Conservation (phyloP, 768 basidiomycete species). For the Agaricus subrufescens region DNA sequence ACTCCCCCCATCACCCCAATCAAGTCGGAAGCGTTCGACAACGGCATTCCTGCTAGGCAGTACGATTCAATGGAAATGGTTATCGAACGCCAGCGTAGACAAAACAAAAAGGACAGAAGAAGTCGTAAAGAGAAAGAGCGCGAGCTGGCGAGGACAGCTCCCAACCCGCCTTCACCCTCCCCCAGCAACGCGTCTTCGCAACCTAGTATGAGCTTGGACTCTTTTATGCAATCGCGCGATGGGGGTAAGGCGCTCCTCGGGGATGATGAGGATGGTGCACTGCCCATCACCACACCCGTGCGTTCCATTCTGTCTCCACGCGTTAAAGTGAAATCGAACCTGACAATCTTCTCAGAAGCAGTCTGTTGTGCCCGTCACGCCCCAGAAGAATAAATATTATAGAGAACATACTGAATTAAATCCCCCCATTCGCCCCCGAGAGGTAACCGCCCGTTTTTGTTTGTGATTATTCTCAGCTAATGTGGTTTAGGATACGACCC, state of each 20-base stretch:
- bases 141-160: constrained; percentile 28
- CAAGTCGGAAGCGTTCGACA: constrained; percentile 57
- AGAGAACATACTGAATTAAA: constrained; percentile 44
- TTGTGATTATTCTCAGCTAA: constrained; percentile 15
- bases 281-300: background rate
- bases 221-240: constrained; percentile 56
- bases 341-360: background rate
- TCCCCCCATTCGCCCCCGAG: constrained; percentile 21
- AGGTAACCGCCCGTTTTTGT: constrained; percentile 20
- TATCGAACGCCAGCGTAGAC: constrained; percentile 67
- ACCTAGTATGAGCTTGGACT: constrained; percentile 39
- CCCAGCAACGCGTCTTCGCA: constrained; percentile 44
- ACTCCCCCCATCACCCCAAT: constrained; percentile 59
- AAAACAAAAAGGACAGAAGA: constrained; percentile 48
- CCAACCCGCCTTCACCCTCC: constrained; percentile 45
- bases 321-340: constrained; percentile 13
- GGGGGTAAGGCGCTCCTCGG: constrained; percentile 30
- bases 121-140: constrained; percentile 45
- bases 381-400: constrained; percentile 59
- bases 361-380: constrained; percentile 41
- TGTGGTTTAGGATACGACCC: constrained; percentile 22
- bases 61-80: constrained; percentile 77
- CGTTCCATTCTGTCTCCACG: constrained; percentile 23
- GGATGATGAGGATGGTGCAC: background rate
- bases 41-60: constrained; percentile 43